Base-by-base conservation (phyloP, 2,329 filamentous ascomycete species). In the Neonectria neomacrospora region DNA sequence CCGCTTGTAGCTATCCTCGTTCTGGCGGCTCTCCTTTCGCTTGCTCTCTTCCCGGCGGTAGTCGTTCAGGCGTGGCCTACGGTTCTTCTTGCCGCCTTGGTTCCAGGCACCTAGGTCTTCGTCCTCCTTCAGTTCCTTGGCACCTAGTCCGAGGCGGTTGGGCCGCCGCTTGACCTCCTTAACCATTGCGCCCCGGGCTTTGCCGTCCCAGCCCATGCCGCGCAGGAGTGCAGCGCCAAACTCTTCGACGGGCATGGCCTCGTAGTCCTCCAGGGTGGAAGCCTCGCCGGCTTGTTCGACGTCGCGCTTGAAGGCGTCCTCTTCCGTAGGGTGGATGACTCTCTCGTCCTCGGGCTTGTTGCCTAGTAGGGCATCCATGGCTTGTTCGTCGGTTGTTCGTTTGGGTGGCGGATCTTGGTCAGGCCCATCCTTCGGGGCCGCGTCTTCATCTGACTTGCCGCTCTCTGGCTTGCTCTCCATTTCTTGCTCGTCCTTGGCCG, bases 201-300 rank as follows among this genome's bases (percentile, higher is more conserved):
- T 86, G 77, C 80, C 90, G 82, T 97, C 94, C 94, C 95, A 97
- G 9, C 96, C 96, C 92, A 98, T 97, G 10, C 94, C 94, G 32
- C 94, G 89, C 37, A 99, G 84, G 67, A 98, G 84, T 0, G 94
- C 94, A 18, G 94, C 91, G 8, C 96, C 96, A 69, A 98, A 99
- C 71, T 97, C 94, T 70, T 97, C 95, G 16, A 98, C 93, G 0
- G 96, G 95, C 65, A 97, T 91, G 12, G 91, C 89, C 62, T 91
- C 90, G 79, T 98, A 98, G 73, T 96, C 93, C 34, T 92, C 91
- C 18, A 97, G 81, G 0, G 89, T 92, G 4, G 93, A 90, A 30
- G 88, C 84, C 22, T 93, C 91, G 1, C 93, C 94, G 1, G 93
- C 90, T 26, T 86, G 81, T 12, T 86, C 83, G 30, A 94, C 86